Base-by-base conservation (phyloP, 179 eudicot genomes). In the Kewa caespitosa region DNA sequence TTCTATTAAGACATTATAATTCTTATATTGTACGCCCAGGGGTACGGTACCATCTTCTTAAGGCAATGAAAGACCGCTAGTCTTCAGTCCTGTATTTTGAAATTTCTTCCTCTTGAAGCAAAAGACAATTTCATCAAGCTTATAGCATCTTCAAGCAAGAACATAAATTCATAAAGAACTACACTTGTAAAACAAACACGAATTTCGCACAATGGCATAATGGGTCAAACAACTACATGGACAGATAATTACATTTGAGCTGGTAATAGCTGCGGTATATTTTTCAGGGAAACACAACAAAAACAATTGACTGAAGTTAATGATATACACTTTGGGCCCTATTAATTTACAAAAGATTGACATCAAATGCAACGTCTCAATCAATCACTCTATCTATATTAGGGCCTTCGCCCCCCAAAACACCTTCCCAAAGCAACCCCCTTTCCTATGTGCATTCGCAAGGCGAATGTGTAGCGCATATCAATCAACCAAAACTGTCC, bases 291-390 rank as follows among this genome's bases (percentile, higher is more conserved):
- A 68, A 50, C 54, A 74, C 72, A 43, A 38, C 52, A 43, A 77
- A 73, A 81, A 73, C 84, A 77, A 81, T 73, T 46, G 46, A 67
- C 69, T 72, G 77, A 67, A 81, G 37, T 75, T 61, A 32, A 72
- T 42, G 57, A 81, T 78, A 69, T 72, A 82, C 79, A 67, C 42
- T 57, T 70, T 65, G 48, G 25, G 36, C 73, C 74, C 78, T 75
- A 79, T 75, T 76, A 76, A 76, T 79, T 79, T 79, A 79, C 85
- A 79, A 70, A 67, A 75, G 82, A 82, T 78, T 79, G 82, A 71
- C 74, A 71, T 64, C 74, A 59, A 69, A 79, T 67, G 37, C 67
- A 73, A 37, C 50, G 38, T 48, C 57, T 22, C 63, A 65, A 82
- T 73, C 76, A 80, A 83, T 73, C 72, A 83, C 73, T 72, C 78